Evolutionary conservation across 2,329 filamentous ascomycete genomes (phyloP), one percentile per base, ranked within the genome.

Genomic region (Geosmithia flava): DNA sequence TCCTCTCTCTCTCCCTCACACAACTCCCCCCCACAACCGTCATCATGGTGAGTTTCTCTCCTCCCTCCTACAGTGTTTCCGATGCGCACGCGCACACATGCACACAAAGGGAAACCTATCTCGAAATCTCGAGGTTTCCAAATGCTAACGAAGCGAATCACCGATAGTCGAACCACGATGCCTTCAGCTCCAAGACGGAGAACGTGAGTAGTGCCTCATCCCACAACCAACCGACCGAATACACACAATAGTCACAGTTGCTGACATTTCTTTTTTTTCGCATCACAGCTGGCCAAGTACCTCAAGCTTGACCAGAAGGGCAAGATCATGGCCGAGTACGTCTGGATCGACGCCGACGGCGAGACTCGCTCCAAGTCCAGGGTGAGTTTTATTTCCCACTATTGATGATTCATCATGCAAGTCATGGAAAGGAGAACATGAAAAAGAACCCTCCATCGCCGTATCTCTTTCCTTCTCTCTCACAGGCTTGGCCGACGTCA

Each of bases 351-450:
- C 64, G 76, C 85, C 55, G 69, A 72, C 55, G 89, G 90, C 66
- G 83, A 85, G 62, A 78, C 87, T 59, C 89, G 93, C 62, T 95
- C 89, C 66, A 98, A 97, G 77, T 91, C 86, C 64, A 94, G 89
- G 79, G 91, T 96, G 76, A 76, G 87, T 76, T 55, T 55, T 30
- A 30, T 30, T 7, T 11, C 29, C 29, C 29, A n/a, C n/a, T n/a
- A n/a, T n/a, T n/a, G n/a, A n/a, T n/a, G n/a, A n/a, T n/a, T n/a
- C n/a, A n/a, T n/a, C n/a, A n/a, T n/a, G n/a, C n/a, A n/a, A n/a
- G n/a, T n/a, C n/a, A n/a, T n/a, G n/a, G n/a, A n/a, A n/a, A n/a
- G n/a, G n/a, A n/a, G n/a, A n/a, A n/a, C n/a, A n/a, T n/a, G n/a
- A n/a, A n/a, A n/a, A n/a, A n/a, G n/a, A n/a, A n/a, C n/a, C n/a